Evolutionary conservation across 2,329 filamentous ascomycete genomes (phyloP), one percentile per base, ranked within the genome.

Genomic region (Colletotrichum destructivum): DNA sequence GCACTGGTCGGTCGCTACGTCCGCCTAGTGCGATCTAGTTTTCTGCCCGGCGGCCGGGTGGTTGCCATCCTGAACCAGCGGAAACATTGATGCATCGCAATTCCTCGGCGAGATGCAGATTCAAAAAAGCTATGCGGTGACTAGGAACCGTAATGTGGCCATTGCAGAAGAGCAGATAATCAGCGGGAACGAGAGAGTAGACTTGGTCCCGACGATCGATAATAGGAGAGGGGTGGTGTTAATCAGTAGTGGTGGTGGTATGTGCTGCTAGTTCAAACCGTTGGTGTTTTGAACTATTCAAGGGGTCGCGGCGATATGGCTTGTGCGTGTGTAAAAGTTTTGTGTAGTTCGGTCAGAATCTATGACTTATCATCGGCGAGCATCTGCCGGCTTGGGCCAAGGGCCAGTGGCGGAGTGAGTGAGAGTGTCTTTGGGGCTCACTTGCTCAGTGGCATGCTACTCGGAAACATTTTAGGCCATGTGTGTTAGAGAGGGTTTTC

Each of bases 241-340:
- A 35, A 6, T 35, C n/a, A 44, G 12, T 55, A 35, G 52, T 47
- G 35, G 46, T 21, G 16, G 35, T 49, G 59, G 59, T 61, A 51
- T 18, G 59, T 62, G 60, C 60, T 18, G 60, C 4, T 11, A 9
- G 26, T 35, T 35, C 26, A 71, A 71, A 69, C 69, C 38, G 46
- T 71, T 71, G 31, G 60, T 35, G 69, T 69, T 71, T 71, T 69
- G 31, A 31, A 52, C n/a, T 42, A n/a, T 38, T 38, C 2, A 40
- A 12, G 8, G 31, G 18, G 12, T 49, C 5, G 31, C 21, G 11
- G 46, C 42, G 35, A 35, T 35, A 7, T 40, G 46, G 60, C 47
- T 49, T 23, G 44, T 18, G 59, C 44, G n/a, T 4, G 12, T 18
- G 31, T 11, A 2, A 9, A n/a, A 40, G 15, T 40, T 13, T 21